phyloP scores from a whole-genome alignment of 371 early-diverging fungal genomes.

The Mycotypha africana region DNA sequence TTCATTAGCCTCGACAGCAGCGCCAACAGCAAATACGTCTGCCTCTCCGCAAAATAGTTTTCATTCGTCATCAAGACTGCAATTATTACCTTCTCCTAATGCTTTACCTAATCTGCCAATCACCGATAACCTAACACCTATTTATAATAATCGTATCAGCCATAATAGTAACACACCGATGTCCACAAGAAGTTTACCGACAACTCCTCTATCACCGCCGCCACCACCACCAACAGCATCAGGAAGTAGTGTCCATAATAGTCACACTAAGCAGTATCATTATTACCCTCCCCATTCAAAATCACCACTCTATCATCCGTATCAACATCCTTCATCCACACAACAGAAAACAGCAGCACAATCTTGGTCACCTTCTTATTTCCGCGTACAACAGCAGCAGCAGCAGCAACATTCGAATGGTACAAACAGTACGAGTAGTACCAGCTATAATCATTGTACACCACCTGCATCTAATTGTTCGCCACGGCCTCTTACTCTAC shows the following conservation, averaged over 20 bases:
- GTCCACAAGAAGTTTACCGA: slow-evolving; percentile 18
- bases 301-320: not conserved
- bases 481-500: slow-evolving; percentile 4
- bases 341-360: too few species aligned
- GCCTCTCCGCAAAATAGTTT: slow-evolving; percentile 5
- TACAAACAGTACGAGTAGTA: too few species aligned
- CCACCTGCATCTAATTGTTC: slow-evolving; percentile 2
- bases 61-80: not conserved
- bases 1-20: not conserved
- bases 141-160: slow-evolving; percentile 9
- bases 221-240: not conserved
- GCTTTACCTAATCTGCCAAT: slow-evolving; percentile 19
- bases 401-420: too few species aligned
- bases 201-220: slow-evolving; percentile 17
- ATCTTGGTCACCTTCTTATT: too few species aligned
- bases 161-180: too few species aligned
- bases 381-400: too few species aligned
- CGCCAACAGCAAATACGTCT: not conserved
- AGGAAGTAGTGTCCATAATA: too few species aligned
- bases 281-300: not conserved
- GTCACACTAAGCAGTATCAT: too few species aligned
- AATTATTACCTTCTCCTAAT: slow-evolving; percentile 22
- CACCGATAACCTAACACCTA: slow-evolving; percentile 13
- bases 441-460: too few species aligned
- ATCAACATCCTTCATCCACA: not conserved